phyloP scores from a whole-genome alignment of 2,329 filamentous ascomycete species.

The Fusarium poae region DNA sequence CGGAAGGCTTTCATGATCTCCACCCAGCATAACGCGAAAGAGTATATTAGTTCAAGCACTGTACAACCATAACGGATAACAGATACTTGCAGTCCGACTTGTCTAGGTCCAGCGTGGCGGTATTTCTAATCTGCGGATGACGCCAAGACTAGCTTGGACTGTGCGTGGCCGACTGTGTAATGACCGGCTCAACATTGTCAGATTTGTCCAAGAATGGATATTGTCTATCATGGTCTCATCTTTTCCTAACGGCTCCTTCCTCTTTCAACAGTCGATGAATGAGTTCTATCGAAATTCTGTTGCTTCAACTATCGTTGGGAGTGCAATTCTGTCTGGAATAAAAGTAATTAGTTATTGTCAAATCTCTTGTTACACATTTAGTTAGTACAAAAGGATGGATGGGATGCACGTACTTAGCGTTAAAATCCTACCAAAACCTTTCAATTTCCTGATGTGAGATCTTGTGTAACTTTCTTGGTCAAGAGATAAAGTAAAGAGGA shows the following conservation, averaged over 20 bases:
- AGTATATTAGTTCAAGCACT: slow-evolving; percentile 34
- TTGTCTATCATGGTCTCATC: not conserved
- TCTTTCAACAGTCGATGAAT: not conserved
- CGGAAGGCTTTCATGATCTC: slow-evolving; percentile 26
- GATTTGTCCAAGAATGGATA: not conserved
- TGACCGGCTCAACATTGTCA: not conserved
- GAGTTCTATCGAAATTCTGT: not conserved
- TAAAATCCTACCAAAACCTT: not conserved
- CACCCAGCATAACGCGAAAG: slow-evolving; percentile 51
- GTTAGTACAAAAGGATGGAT: not conserved
- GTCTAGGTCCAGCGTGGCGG: rapidly evolving
- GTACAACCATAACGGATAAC: slow-evolving; percentile 51
- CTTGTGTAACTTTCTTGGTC: not conserved
- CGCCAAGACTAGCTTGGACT: not conserved
- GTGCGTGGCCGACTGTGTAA: slow-evolving; percentile 38
- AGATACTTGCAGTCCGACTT: slow-evolving; percentile 15
- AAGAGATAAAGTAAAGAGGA: not conserved
- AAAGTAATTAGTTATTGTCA: not conserved
- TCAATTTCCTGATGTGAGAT: not conserved
- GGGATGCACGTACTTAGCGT: not conserved
- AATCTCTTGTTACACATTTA: not conserved
- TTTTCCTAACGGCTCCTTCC: not conserved
- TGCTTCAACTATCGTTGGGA: not conserved
- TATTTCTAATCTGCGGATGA: slow-evolving; percentile 32
- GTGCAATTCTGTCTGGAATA: not conserved